Base-by-base conservation (phyloP, 1,284 basidiomycete genomes). In the Agaricales sp. region DNA sequence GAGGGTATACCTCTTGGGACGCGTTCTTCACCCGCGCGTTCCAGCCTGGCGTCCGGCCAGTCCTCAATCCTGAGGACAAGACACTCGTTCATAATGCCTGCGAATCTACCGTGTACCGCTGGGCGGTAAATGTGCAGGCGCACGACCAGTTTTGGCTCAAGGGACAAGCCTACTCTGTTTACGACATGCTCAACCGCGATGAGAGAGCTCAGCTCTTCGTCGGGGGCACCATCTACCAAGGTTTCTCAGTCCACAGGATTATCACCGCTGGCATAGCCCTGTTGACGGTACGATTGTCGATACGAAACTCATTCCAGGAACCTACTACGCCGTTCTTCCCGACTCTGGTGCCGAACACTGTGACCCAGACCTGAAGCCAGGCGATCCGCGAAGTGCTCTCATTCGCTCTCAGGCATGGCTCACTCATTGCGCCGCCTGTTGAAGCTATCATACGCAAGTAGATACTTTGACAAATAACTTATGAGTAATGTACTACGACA, bases 181-280 rank as follows among this genome's bases (percentile, higher is more conserved):
- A 48, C 22, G 59, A 68, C 41, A 66, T 71, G 54, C 59, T 72
- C 20, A 50, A 51, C 22, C 55, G 63, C 50, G 47, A 54, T 1
- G 48, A 58, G 39, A 39, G 53, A 2, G 0, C n/a, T 21, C 58
- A 4, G 39, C 30, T 61, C 14, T 78, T 78, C 50, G 59, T 66
- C 4, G 74, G 72, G 1, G 75, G 76, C 1, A 73, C 75, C 0
- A 61, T 80, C 46, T 78, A 70, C 55, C 79, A 80, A 54, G 74
- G 0, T 78, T 73, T 63, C 68, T 80, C 47, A 63, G 61, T 22
- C 63, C 74, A 0, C 51, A 63, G 2, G 65, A 67, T 13, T 80
- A 77, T 55, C 77, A 80, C 53, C 73, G 76, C 38, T 80, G 75
- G 77, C 70, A 73, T 55, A 62, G 66, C 22, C 78, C 78, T 4